Evolutionary conservation across 305 asterid genomes (phyloP).

Genomic region (Striga hermonthica): DNA sequence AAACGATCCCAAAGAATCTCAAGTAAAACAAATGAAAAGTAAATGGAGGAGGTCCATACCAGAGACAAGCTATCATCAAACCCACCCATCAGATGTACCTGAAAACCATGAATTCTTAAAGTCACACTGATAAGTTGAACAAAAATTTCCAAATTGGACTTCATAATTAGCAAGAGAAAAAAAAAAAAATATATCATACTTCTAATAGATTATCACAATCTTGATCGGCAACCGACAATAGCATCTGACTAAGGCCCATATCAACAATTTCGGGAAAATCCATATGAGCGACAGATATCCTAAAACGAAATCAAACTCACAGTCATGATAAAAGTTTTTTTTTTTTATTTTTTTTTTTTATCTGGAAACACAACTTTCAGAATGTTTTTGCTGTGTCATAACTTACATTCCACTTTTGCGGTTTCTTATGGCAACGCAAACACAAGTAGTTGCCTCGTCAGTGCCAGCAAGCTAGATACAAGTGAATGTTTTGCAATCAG

Average conservation of each 20-base stretch:
- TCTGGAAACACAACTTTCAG: neutral
- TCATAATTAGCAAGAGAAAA: slow-evolving; percentile 26
- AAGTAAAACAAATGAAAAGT: neutral
- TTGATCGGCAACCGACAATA: slow-evolving; percentile 56
- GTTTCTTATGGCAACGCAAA: slow-evolving; percentile 75
- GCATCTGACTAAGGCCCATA: slow-evolving; percentile 72
- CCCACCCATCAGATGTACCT: slow-evolving; percentile 93
- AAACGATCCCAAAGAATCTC: slow-evolving; percentile 27
- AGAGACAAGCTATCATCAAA: slow-evolving; percentile 66
- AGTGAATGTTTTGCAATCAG: slow-evolving; percentile 24
- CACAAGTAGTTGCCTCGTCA: slow-evolving; percentile 97
- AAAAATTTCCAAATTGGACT: slow-evolving; percentile 18
- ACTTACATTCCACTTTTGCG: slow-evolving; percentile 75
- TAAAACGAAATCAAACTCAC: slow-evolving; percentile 35
- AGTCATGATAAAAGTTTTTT: slow-evolving; percentile 8
- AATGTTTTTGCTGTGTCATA: slow-evolving; percentile 13
- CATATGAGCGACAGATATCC: slow-evolving; percentile 88
- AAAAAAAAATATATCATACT: slow-evolving; percentile 40
- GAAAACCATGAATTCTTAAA: slow-evolving; percentile 35
- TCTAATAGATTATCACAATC: slow-evolving; percentile 57
- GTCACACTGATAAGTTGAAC: slow-evolving; percentile 29
- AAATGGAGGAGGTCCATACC: slow-evolving; percentile 49
- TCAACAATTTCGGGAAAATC: slow-evolving; percentile 76
- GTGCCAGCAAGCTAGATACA: slow-evolving; percentile 74
- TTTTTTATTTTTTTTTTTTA: too few relatives aligned